These are phyloP conservation scores for Priceomyces fermenticarens DNA, from an alignment of 805 yeast genomes.

Conservation along the genomic window DNA sequence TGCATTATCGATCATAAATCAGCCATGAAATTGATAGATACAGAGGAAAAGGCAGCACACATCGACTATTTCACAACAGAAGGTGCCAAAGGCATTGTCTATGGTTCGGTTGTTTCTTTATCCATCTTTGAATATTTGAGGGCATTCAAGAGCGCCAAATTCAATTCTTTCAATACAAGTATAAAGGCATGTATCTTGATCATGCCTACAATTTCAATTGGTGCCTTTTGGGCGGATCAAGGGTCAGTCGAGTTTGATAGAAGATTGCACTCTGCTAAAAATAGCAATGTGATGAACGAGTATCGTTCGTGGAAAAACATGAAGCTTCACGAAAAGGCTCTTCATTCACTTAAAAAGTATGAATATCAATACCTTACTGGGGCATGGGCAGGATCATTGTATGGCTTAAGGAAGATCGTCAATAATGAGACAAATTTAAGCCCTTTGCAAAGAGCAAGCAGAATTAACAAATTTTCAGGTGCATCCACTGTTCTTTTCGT, in stretches of 20 bases:
- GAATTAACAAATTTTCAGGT: conserved; percentile 82
- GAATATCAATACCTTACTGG: conserved; percentile 35
- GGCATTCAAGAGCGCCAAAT: conserved; percentile 30
- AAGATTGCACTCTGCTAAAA: conserved; percentile 29
- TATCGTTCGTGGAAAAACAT: conserved; percentile 32
- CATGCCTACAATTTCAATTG: conserved; percentile 37
- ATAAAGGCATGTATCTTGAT: conserved; percentile 36
- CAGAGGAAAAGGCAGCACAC: conserved; percentile 41
- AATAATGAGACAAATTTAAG: conserved; percentile 75
- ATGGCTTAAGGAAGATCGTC: conserved; percentile 73
- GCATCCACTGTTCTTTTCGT: conserved; percentile 76
- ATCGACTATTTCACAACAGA: conserved; percentile 30
- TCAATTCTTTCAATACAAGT: conserved; percentile 33
- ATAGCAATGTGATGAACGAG: conserved; percentile 30
- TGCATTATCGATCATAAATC: no score
- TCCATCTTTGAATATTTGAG: conserved; percentile 33
- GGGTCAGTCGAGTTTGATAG: conserved; percentile 44
- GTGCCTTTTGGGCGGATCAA: conserved; percentile 43
- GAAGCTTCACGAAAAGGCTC: conserved; percentile 26
- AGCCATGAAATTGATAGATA: conserved; percentile 34
- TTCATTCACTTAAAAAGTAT: conserved; percentile 25
- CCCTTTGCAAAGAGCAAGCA: conserved; percentile 75
- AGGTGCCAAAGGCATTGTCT: conserved; percentile 37
- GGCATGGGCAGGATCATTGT: conserved; percentile 39
- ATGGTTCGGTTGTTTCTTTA: conserved; percentile 28